Percentiles rank a stretch among this genome's conserved stretches.
phyloP scores from a whole-genome alignment of 192 early-diverging fungal genomes.

The Gamsiella multidivaricata region DNA sequence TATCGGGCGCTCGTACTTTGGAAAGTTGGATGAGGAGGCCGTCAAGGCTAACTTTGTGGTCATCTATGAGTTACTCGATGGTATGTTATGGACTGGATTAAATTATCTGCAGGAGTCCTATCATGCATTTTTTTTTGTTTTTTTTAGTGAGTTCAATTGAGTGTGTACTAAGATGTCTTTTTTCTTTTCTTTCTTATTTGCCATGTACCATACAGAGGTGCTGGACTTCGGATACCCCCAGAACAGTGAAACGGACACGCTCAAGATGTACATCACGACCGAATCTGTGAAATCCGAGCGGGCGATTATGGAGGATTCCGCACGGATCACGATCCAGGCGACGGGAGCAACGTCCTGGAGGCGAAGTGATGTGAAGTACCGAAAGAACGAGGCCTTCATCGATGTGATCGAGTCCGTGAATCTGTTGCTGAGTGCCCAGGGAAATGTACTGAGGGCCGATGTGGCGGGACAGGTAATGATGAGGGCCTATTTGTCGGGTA shows the following conservation, averaged over 20 bases:
- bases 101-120: too few relatives aligned
- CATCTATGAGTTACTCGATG: constrained; percentile 87
- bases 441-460: constrained; percentile 82
- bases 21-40: constrained; percentile 83
- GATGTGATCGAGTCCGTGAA: constrained; percentile 99
- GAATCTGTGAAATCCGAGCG: constrained; percentile 85
- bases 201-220: constrained; percentile 76
- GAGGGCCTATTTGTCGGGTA: constrained; percentile 94
- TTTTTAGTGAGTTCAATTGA: too few relatives aligned
- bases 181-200: too few relatives aligned
- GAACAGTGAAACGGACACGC: constrained; percentile 83
- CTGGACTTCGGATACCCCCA: constrained; percentile 92
- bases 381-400: constrained; percentile 96
- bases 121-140: neutral
- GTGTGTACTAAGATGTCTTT: too few relatives aligned
- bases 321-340: constrained; percentile 93
- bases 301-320: constrained; percentile 66
- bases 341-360: constrained; percentile 96
- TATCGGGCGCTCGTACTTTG: constrained; percentile 83
- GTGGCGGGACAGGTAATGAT: constrained; percentile 25
- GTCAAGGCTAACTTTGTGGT: constrained; percentile 91
- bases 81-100: constrained; percentile 45
- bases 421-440: constrained; percentile 78
- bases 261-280: constrained; percentile 89
- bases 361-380: constrained; percentile 91